Evolutionary conservation across 129 eudicot species (phyloP), one percentile per base, ranked within the genome.

Genomic region (Saposhnikovia divaricata): DNA sequence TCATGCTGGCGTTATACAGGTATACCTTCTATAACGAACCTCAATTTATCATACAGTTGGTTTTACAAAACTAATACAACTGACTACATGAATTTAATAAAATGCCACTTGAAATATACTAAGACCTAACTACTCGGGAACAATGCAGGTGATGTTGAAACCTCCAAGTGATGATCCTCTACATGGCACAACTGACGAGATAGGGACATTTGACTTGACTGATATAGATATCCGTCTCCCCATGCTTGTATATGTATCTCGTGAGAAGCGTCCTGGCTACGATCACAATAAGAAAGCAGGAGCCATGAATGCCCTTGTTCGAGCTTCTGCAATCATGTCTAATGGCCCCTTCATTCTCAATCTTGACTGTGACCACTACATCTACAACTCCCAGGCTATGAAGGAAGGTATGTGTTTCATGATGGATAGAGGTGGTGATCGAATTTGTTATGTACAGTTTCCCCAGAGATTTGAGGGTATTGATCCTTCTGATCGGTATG

Each of bases 201-300:
- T 28, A 11, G 80, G 74, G 42, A 78, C 80, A 6, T 38, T 88
- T 78, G 91, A 88, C 83, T 82, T 88, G 50, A 78, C 85, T 9
- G 91, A 90, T 65, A 85, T 88, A 5, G 94, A 90, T 77, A 90
- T 90, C 80, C 88, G 94, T 0, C 89, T 90, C 57, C 94, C 94
- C 2, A 74, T 90, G 80, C 75, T 90, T 25, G 94, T 90, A 39
- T 90, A 90, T 53, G 88, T 90, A 40, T 90, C 94, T 39, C 91
- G 94, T 55, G 94, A 90, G 74, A 90, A 90, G 77, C 91, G 90
- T 12, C 94, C 91, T 0, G 94, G 94, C 3, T 88, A 90, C 78
- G 94, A 90, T 70, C 94, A 90, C 78, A 90, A 90, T 89, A 90
- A 90, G 80, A 90, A 90, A 77, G 91, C 94, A 25, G 94, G 94